Base-by-base conservation (phyloP, 345 rosid genomes). In the Boechera retrofracta region DNA sequence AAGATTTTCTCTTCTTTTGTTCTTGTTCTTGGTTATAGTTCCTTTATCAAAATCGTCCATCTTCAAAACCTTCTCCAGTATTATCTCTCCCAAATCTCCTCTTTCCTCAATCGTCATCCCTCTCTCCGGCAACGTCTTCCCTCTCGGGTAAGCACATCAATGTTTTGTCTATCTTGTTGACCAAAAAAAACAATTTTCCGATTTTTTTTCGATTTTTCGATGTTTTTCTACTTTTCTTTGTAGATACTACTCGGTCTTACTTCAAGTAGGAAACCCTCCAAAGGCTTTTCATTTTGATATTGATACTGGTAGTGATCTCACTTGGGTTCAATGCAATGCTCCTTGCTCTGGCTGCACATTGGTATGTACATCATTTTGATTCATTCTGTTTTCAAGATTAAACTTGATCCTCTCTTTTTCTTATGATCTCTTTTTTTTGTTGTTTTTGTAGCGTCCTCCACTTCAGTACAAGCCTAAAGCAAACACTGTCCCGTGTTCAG, bases 291-390 rank as follows among this genome's bases (percentile, higher is more conserved):
- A 84, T 5, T 84, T 94, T 24, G 98, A 89, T 69, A 76, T 94
- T 18, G 98, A 91, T 81, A 91, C 94, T 4, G 97, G 98, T n/a
- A 91, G 98, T 69, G 98, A 94, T 79, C 84, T 91, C 26, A 87
- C 96, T 63, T 94, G 98, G 97, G 87, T 94, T 55, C 97, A 94
- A 74, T 94, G 98, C 53, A 86, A 91, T 85, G 98, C 93, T 51
- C 97, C 98, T 77, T 94, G 98, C 80, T 67, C 33, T 8, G 82
- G 91, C 21, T 94, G 97, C 86, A 89, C 87, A n/a, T 59, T 68
- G 97, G 98, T 91, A 84, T 62, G 32, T 41, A 11, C 41, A 71
- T 7, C n/a, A 10, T 4, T 71, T 39, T 70, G 24, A 42, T 26
- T 26, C 8, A 48, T 70, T 49, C 16, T 67, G 39, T 10, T 55